These are phyloP conservation scores for Flagelloscypha sp. DNA, from an alignment of 768 basidiomycete species.

Conservation along the genomic window DNA sequence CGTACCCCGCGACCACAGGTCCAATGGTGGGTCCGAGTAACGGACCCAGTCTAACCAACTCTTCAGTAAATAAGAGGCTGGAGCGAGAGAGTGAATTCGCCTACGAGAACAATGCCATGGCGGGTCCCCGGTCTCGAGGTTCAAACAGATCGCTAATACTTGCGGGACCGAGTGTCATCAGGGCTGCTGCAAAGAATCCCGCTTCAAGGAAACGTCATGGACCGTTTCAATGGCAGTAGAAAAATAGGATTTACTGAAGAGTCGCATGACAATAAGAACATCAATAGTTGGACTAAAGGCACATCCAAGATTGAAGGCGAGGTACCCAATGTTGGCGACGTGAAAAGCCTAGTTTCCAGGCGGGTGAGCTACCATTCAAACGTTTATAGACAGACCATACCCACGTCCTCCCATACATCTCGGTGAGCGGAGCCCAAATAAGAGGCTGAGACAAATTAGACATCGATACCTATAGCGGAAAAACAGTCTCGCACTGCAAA, in stretches of 20 bases:
- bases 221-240: slow-evolving; percentile 1
- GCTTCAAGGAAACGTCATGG: slow-evolving; percentile 21
- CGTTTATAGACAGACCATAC: slow-evolving; percentile 19
- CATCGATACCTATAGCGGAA: too few species aligned
- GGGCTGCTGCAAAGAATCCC: slow-evolving; percentile 46
- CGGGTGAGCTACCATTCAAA: background rate
- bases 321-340: slow-evolving; percentile 38
- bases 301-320: slow-evolving; percentile 49
- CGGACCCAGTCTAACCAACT: too few species aligned
- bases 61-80: slow-evolving; percentile 49
- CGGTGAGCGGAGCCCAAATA: slow-evolving; percentile 31
- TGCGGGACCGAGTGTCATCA: slow-evolving; percentile 46
- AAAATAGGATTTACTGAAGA: slow-evolving; percentile 36
- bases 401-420: slow-evolving; percentile 50
- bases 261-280: slow-evolving; percentile 44
- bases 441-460: slow-evolving; percentile 16
- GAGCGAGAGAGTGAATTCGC: slow-evolving; percentile 40
- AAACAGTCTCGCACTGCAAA: too few species aligned
- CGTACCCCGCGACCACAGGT: slow-evolving; percentile 46
- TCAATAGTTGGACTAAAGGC: slow-evolving; percentile 41
- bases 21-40: slow-evolving; percentile 40
- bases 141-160: slow-evolving; percentile 49
- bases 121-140: slow-evolving; percentile 45
- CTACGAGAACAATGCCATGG: slow-evolving; percentile 55
- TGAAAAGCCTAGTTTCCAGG: slow-evolving; percentile 38